phyloP scores from a whole-genome alignment of 768 basidiomycete species.

The Melanogaster broomeanus region DNA sequence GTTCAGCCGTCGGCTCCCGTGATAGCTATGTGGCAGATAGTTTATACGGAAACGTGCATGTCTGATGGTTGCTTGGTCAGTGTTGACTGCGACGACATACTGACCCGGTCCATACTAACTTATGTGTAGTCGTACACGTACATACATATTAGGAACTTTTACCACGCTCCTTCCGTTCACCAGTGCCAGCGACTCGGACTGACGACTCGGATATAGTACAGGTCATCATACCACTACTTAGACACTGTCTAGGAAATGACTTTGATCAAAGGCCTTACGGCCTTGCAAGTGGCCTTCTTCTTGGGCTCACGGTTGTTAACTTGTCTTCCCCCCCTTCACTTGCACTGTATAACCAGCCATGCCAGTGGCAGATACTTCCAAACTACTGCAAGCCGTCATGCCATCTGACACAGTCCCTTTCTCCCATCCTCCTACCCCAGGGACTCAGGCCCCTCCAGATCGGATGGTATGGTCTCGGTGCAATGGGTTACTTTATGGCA shows the following conservation, averaged over 20 bases:
- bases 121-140: no score
- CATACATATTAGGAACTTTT: no score
- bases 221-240: no score
- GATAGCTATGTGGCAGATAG: neutral
- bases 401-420: slow-evolving; percentile 41
- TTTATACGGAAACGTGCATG: neutral
- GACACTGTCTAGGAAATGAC: no score
- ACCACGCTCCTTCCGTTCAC: no score
- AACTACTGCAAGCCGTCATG: slow-evolving; percentile 6
- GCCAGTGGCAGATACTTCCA: slow-evolving; percentile 5
- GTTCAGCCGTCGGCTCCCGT: neutral
- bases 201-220: no score
- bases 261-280: no score
- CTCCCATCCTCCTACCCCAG: slow-evolving; percentile 61
- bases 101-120: no score
- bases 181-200: no score
- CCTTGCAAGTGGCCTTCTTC: neutral
- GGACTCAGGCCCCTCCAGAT: slow-evolving; percentile 38
- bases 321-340: neutral
- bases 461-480: slow-evolving; percentile 53
- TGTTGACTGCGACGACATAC: neutral
- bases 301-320: neutral
- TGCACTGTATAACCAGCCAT: slow-evolving; percentile 1
- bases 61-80: neutral
- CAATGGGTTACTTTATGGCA: slow-evolving; percentile 79